Base-by-base conservation (phyloP, 1,284 basidiomycete genomes). In the Microbotryomycetes sp. region DNA sequence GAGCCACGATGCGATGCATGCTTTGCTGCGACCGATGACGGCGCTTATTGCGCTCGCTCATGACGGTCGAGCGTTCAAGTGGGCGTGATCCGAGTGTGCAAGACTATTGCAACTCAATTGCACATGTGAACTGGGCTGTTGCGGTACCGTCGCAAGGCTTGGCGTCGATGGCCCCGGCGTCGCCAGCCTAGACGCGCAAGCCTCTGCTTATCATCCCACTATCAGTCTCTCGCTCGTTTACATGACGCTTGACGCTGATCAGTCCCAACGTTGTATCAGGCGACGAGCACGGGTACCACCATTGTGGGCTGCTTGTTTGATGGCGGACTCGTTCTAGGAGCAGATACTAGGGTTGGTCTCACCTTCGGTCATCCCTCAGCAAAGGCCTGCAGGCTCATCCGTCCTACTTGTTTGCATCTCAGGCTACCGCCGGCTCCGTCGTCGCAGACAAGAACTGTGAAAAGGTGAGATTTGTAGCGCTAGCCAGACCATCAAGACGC, bases 391-490 rank as follows among this genome's bases (percentile, higher is more conserved):
- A n/a, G n/a, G n/a, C n/a, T n/a, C n/a, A 47, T n/a, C 45, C 24
- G 45, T 47, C 4, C 6, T n/a, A 5, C 11, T 3, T 46, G 3
- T 4, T 46, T 11, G 2, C 21, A 47, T 21, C 2, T 27, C 24
- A 13, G 35, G 67, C 67, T 21, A 97, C 94, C 0, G 90, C 87
- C 69, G 94, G 94, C 0, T 84, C 86, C 24, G 97, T 99, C 70
- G 91, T 99, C 16, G 93, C 93, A 1, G 94, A 97, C 80, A 97
- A 97, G 85, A 97, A 97, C 78, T 98, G 94, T 77, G 94, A 97
- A 80, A 98, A 98, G 87, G 91, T 91, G 59, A 56, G 79, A 52
- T 4, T 45, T 26, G 5, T 18, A 28, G 31, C 26, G 28, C 35
- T 61, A 27, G n/a, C 9, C 31, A 24, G n/a, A 2, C 23, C 13